Percentiles rank a stretch among this genome's conserved stretches.
These are phyloP conservation scores for Phaeosphaeriaceae sp. DNA, from an alignment of 2,329 filamentous ascomycete species.

Conservation along the genomic window DNA sequence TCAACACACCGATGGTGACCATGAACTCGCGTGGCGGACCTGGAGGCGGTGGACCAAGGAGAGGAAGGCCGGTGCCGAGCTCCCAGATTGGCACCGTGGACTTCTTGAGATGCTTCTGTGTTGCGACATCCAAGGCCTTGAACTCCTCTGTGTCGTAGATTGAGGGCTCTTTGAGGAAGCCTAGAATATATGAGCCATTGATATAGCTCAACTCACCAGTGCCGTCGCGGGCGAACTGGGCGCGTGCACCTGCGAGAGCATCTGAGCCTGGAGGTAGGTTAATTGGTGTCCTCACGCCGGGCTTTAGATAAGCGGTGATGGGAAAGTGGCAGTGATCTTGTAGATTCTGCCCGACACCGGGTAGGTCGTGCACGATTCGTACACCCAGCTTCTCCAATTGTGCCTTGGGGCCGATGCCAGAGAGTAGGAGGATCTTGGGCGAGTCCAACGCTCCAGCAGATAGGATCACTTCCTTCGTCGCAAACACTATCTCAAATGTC, in stretches of 20 bases:
- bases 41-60: conserved; percentile 4
- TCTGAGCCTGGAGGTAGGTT: background rate
- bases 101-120: conserved; percentile 1
- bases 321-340: conserved; percentile 11
- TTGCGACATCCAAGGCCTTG: background rate
- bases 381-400: conserved; percentile 63
- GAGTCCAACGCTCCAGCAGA: conserved; percentile 4
- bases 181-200: conserved; percentile 3
- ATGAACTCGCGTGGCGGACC: conserved; percentile 6
- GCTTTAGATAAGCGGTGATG: conserved; percentile 1
- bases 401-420: conserved; percentile 63
- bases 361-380: conserved; percentile 59
- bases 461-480: conserved; percentile 2
- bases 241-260: background rate
- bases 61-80: conserved; percentile 2
- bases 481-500: background rate
- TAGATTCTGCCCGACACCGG: conserved; percentile 50
- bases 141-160: conserved; percentile 4
- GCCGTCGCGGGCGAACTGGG: background rate
- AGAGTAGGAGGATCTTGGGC: conserved; percentile 64
- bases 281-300: background rate
- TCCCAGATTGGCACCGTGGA: conserved; percentile 6
- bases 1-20: conserved; percentile 5
- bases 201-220: conserved; percentile 3
- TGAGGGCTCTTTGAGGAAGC: conserved; percentile 3